These are phyloP conservation scores for Hypoxylon sp. DNA, from an alignment of 2,329 filamentous ascomycete species.

Conservation along the genomic window DNA sequence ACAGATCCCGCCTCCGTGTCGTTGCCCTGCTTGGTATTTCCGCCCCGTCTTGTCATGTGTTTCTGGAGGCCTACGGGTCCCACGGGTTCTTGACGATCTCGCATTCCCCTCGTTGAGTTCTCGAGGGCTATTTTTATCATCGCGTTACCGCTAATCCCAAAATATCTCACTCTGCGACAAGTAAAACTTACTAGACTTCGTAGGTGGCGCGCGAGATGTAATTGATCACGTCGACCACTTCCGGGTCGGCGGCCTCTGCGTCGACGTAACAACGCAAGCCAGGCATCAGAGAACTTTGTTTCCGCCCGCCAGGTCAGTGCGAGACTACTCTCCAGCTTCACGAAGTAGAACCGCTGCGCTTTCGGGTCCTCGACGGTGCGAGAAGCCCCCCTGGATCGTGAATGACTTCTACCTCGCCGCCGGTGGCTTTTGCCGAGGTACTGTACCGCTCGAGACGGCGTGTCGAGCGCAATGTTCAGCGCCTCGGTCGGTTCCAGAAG, in stretches of 20 bases:
- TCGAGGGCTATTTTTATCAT: constrained; percentile 56
- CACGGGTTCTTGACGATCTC: constrained; percentile 60
- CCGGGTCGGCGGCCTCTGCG: constrained; percentile 54
- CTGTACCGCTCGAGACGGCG: constrained; percentile 54
- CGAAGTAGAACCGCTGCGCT: constrained; percentile 65
- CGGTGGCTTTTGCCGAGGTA: constrained; percentile 52
- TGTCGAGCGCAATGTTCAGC: constrained; percentile 54
- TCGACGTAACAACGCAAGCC: constrained; percentile 70
- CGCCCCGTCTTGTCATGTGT: constrained; percentile 59
- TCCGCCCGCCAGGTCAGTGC: constrained; percentile 67
- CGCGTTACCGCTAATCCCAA: too few species aligned
- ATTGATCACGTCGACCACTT: constrained; percentile 65
- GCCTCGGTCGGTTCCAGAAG: constrained; percentile 57
- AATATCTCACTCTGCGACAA: too few species aligned
- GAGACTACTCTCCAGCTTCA: constrained; percentile 59
- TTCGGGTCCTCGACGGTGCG: constrained; percentile 64
- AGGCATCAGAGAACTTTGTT: constrained; percentile 66
- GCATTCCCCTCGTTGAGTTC: constrained; percentile 61
- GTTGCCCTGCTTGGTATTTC: constrained; percentile 6
- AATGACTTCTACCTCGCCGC: constrained; percentile 52
- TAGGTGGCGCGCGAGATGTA: constrained; percentile 67
- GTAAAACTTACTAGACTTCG: constrained; percentile 64
- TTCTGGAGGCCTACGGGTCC: constrained; percentile 58
- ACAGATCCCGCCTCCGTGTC: constrained; percentile 7
- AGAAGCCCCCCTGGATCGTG: constrained; percentile 59